Percentiles rank a stretch among this genome's conserved stretches.
These are phyloP conservation scores for Brasenia schreberi DNA, from an alignment of 164 flowering plant species.

Conservation along the genomic window DNA sequence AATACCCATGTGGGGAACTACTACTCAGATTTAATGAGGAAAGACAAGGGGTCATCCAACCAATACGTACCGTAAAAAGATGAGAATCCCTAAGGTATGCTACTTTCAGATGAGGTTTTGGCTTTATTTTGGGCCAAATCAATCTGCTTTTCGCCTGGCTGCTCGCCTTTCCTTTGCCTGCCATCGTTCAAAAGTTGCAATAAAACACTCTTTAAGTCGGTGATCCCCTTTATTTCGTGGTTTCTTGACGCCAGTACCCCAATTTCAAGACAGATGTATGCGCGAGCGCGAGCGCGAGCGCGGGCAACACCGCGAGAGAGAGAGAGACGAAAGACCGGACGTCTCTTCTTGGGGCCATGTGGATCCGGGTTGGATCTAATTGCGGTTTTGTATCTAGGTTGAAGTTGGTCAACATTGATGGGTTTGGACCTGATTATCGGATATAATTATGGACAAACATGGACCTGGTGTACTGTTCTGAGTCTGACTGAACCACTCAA, in stretches of 20 bases:
- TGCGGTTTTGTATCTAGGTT: too few relatives aligned
- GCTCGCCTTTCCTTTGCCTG: background rate
- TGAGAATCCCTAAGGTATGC: conserved; percentile 47
- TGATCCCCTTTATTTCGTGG: too few relatives aligned
- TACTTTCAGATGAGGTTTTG: conserved; percentile 48
- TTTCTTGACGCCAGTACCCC: too few relatives aligned
- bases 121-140: conserved; percentile 61
- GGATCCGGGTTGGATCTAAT: too few relatives aligned
- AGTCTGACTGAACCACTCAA: too few relatives aligned
- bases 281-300: background rate
- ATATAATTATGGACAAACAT: too few relatives aligned
- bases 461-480: too few relatives aligned
- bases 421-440: too few relatives aligned
- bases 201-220: background rate
- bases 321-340: background rate
- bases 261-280: too few relatives aligned
- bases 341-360: background rate
- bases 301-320: background rate
- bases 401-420: too few relatives aligned
- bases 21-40: background rate
- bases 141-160: conserved; percentile 8
- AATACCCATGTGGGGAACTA: background rate
- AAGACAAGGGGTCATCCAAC: background rate
- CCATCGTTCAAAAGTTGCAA: background rate
- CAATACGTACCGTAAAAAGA: conserved; percentile 57